Percentiles rank a stretch among this genome's conserved stretches.
phyloP scores from a whole-genome alignment of 1,284 basidiomycete genomes.

The Malassezia obtusa region DNA sequence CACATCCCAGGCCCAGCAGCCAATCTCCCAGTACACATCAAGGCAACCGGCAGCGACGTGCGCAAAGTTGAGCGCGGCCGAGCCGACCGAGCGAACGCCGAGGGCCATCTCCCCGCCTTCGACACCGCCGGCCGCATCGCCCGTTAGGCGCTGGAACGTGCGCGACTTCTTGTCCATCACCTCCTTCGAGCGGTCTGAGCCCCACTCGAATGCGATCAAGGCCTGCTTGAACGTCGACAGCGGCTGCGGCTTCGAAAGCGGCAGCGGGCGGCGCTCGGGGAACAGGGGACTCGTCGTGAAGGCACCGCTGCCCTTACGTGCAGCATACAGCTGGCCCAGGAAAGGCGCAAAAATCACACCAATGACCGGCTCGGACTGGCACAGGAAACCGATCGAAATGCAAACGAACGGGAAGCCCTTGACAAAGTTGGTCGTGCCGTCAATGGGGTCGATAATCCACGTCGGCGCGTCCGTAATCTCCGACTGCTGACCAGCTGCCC shows the following conservation, averaged over 20 bases:
- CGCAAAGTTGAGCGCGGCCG: constrained; percentile 40
- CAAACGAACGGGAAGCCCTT: constrained; percentile 67
- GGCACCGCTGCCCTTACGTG: constrained; percentile 67
- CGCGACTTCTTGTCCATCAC: constrained; percentile 57
- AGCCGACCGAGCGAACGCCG: constrained; percentile 30
- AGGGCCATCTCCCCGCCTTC: constrained; percentile 70
- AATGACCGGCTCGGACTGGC: constrained; percentile 66
- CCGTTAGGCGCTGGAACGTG: constrained; percentile 68
- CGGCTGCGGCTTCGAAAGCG: constrained; percentile 58
- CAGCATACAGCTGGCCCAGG: constrained; percentile 67
- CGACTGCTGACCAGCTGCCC: constrained; percentile 62
- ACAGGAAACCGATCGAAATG: constrained; percentile 81
- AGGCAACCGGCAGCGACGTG: constrained; percentile 35
- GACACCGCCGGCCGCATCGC: constrained; percentile 57
- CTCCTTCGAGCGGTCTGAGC: constrained; percentile 62
- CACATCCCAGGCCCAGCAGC: constrained; percentile 49
- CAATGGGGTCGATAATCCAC: constrained; percentile 77
- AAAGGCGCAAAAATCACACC: constrained; percentile 66
- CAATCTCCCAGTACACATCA: constrained; percentile 46
- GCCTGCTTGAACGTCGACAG: constrained; percentile 70
- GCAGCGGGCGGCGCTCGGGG: constrained; percentile 55
- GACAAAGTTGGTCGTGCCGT: constrained; percentile 89
- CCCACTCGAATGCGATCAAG: constrained; percentile 82
- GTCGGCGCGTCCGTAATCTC: constrained; percentile 75
- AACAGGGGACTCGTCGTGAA: constrained; percentile 54